These are phyloP conservation scores for Scenedesmus sp. DNA, from an alignment of 163 green algal species.

Conservation along the genomic window DNA sequence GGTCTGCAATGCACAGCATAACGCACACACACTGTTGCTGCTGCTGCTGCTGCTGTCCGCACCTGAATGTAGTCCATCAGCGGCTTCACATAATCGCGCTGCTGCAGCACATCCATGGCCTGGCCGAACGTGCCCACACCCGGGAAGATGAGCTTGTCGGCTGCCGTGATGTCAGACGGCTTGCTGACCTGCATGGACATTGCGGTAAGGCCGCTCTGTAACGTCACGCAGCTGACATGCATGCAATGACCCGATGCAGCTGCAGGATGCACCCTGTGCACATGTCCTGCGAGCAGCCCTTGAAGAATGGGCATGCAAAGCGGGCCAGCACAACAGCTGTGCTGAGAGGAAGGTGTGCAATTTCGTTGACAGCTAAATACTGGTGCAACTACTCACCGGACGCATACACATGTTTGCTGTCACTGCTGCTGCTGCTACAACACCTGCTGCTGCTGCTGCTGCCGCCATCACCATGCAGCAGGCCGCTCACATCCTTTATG, in stretches of 20 bases:
- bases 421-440: not conserved
- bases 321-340: not conserved
- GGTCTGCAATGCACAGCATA: too few relatives aligned
- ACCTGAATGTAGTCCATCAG: conserved; percentile 94
- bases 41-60: conserved; percentile 41
- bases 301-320: not conserved
- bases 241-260: not conserved
- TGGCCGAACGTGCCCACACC: conserved; percentile 96
- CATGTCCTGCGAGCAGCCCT: not conserved
- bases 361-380: too few relatives aligned
- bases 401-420: too few relatives aligned
- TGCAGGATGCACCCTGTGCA: not conserved
- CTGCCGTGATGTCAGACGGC: conserved; percentile 85
- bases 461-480: not conserved
- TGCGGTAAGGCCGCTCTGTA: too few relatives aligned
- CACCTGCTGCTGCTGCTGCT: not conserved
- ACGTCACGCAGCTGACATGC: too few relatives aligned
- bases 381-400: too few relatives aligned
- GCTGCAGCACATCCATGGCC: conserved; percentile 88
- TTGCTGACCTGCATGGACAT: conserved; percentile 72
- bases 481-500: conserved; percentile 89
- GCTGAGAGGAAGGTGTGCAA: too few relatives aligned
- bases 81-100: conserved; percentile 80
- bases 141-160: conserved; percentile 94
- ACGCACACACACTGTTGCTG: not conserved